A percentile compares a stretch with the other conserved stretches of the same genome.
Evolutionary conservation across 208 protist species (phyloP).

Genomic region (Strigomonas culicis): DNA sequence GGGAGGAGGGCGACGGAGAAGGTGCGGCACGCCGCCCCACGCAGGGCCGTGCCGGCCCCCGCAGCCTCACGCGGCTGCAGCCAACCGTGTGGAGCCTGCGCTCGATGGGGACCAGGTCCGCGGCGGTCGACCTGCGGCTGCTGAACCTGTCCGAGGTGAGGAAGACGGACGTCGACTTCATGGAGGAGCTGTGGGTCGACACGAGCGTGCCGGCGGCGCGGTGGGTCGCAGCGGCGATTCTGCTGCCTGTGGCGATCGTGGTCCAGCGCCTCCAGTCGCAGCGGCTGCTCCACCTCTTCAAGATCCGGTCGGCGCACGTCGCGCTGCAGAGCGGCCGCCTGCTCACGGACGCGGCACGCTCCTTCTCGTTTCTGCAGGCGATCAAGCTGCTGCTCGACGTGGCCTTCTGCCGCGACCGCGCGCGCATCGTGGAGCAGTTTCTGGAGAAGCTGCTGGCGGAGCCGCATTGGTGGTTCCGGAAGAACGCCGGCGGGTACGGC

Average conservation of each 20-base stretch:
- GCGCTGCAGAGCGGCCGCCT: not conserved
- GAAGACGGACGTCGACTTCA: not conserved
- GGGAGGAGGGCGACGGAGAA: not conserved
- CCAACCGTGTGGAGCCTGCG: not conserved
- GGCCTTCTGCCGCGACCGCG: conserved; percentile 69
- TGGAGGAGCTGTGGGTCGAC: conserved; percentile 51
- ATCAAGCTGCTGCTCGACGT: conserved; percentile 72
- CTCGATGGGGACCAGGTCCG: not conserved
- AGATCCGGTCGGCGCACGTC: not conserved
- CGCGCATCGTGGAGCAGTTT: conserved; percentile 69
- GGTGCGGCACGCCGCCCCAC: too few relatives aligned
- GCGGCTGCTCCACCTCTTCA: conserved; percentile 41
- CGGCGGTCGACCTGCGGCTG: not conserved
- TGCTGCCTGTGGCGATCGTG: conserved; percentile 63
- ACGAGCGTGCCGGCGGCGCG: conserved; percentile 63
- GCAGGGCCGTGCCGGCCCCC: too few relatives aligned
- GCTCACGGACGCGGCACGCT: not conserved
- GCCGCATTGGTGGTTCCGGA: conserved; percentile 68
- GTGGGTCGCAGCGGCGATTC: conserved; percentile 72
- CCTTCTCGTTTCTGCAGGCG: conserved; percentile 33
- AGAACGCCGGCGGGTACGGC: not conserved
- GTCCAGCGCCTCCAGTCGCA: conserved; percentile 67
- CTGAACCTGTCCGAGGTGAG: not conserved
- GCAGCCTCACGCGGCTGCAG: not conserved
- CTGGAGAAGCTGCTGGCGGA: conserved; percentile 49